Percentiles rank a stretch among this genome's conserved stretches.
These are phyloP conservation scores for Mycena haematopus DNA, from an alignment of 768 basidiomycete genomes.

Conservation along the genomic window DNA sequence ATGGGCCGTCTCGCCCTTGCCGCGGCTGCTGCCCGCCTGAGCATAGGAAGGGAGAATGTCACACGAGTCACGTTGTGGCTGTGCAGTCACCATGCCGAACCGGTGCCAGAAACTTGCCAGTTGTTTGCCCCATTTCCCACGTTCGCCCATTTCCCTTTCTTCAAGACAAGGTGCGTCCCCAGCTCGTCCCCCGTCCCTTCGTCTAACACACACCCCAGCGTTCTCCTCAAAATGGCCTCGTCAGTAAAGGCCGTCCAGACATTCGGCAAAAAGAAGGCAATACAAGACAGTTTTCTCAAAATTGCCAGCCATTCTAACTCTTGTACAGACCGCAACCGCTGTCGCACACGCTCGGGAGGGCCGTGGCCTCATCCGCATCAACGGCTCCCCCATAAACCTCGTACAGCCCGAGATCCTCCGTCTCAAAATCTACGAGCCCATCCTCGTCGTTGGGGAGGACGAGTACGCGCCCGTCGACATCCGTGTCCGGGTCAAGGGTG, in stretches of 20 bases:
- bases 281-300: constrained; percentile 31
- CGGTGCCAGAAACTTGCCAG: constrained; percentile 7
- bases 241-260: constrained; percentile 94
- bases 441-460: constrained; percentile 93
- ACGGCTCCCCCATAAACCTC: constrained; percentile 95
- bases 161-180: constrained; percentile 26
- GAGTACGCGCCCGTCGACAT: constrained; percentile 89
- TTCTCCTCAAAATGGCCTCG: constrained; percentile 65
- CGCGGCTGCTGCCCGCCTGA: constrained; percentile 18
- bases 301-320: constrained; percentile 7
- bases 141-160: background rate
- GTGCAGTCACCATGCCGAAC: background rate
- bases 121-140: background rate
- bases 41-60: constrained; percentile 2
- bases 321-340: constrained; percentile 88
- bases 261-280: constrained; percentile 99
- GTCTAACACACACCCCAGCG: constrained; percentile 34
- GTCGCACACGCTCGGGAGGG: constrained; percentile 98
- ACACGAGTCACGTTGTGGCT: background rate
- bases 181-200: constrained; percentile 20
- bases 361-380: constrained; percentile 94
- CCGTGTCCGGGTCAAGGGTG: constrained; percentile 97
- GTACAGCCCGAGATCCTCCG: constrained; percentile 95
- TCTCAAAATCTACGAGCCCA: constrained; percentile 97
- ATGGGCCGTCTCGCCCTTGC: constrained; percentile 4